A percentile compares a stretch with the other conserved stretches of the same genome.
Conservation (phyloP, 306 rosid species). For the Comarum palustre region DNA sequence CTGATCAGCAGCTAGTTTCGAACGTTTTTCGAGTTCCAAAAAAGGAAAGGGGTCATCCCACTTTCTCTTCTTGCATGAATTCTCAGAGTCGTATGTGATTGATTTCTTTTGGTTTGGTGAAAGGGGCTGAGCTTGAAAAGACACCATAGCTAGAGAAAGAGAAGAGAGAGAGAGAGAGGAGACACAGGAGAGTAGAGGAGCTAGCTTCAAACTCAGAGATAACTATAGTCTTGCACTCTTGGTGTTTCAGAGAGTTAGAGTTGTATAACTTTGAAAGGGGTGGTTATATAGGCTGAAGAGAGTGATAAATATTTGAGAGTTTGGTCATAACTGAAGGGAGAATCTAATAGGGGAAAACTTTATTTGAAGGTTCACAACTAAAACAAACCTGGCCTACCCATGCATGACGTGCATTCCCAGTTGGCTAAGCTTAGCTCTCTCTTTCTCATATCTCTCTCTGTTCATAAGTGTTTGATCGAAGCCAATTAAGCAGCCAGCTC, state of each 20-base stretch:
- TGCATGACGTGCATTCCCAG: constrained; percentile 52
- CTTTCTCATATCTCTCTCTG: not conserved
- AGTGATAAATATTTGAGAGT: constrained; percentile 4
- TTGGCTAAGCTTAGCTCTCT: constrained; percentile 20
- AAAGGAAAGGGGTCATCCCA: constrained; percentile 36
- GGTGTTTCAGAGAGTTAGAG: constrained; percentile 10
- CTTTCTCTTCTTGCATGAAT: constrained; percentile 62
- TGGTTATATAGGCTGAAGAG: constrained; percentile 53
- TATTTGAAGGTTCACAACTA: constrained; percentile 29
- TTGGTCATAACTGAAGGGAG: constrained; percentile 29
- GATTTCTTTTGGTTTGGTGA: constrained; percentile 42
- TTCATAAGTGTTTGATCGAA: not conserved
- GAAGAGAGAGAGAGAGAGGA: not conserved
- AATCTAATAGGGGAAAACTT: constrained; percentile 30
- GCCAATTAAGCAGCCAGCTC: not conserved
- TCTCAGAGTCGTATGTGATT: constrained; percentile 45
- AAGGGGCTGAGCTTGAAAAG: constrained; percentile 47
- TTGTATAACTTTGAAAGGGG: constrained; percentile 18
- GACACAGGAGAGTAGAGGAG: not conserved
- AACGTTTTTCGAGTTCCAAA: constrained; percentile 37
- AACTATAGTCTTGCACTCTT: not conserved
- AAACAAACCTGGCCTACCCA: constrained; percentile 37
- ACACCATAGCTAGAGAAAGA: constrained; percentile 42
- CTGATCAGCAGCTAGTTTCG: constrained; percentile 26
- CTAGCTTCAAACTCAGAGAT: not conserved